phyloP scores from a whole-genome alignment of 805 yeast species.

The Torulaspora franciscae region DNA sequence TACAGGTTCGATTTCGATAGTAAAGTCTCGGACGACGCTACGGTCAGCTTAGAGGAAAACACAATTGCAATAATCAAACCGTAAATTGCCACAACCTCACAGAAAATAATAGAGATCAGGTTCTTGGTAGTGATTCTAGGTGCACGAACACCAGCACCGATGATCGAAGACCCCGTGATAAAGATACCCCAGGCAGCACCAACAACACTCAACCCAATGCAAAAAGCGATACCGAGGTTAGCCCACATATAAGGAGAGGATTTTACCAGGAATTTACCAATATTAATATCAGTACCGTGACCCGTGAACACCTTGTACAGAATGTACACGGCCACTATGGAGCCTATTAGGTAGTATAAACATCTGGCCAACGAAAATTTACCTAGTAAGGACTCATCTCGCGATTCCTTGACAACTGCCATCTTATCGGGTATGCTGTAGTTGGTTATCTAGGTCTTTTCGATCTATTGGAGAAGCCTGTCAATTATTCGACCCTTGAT shows the following conservation, averaged over 20 bases:
- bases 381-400: conserved; percentile 14
- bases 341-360: conserved; percentile 21
- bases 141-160: conserved; percentile 97
- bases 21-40: conserved; percentile 54
- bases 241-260: conserved; percentile 99
- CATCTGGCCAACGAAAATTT: conserved; percentile 20
- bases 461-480: not conserved
- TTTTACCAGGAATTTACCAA: conserved; percentile 78
- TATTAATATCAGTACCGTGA: conserved; percentile 84
- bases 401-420: conserved; percentile 15
- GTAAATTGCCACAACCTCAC: conserved; percentile 98
- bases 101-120: conserved; percentile 91
- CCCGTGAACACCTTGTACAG: conserved; percentile 66
- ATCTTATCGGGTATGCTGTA: not conserved
- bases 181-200: conserved; percentile 99
- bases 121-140: conserved; percentile 97
- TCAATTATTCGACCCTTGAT: conserved; percentile 3
- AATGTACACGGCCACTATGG: conserved; percentile 26
- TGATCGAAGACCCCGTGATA: conserved; percentile 86
- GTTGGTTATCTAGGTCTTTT: not conserved
- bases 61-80: conserved; percentile 98
- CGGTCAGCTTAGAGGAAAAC: conserved; percentile 81
- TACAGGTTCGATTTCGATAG: conserved; percentile 80
- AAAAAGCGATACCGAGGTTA: conserved; percentile 75
- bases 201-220: conserved; percentile 90